A percentile compares a stretch with the other conserved stretches of the same genome.
phyloP scores from a whole-genome alignment of 345 rosid species.

The Citrus glauca region DNA sequence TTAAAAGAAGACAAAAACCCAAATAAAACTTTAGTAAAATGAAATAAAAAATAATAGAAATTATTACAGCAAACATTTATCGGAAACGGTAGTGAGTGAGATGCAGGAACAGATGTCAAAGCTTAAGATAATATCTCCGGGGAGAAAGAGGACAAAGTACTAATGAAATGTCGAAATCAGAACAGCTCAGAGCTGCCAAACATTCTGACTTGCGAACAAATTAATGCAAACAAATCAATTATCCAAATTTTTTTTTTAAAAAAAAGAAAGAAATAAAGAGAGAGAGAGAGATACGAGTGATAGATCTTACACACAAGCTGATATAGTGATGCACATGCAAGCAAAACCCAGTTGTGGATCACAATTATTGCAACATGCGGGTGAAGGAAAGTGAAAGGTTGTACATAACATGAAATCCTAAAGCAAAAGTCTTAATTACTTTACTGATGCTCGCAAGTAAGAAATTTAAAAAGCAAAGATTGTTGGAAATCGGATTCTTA shows the following conservation, averaged over 20 bases:
- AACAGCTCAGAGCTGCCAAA: slow-evolving; percentile 24
- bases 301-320: slow-evolving; percentile 11
- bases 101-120: slow-evolving; percentile 13
- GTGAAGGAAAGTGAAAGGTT: not conserved
- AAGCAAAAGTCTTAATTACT: not conserved
- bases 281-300: too few species aligned
- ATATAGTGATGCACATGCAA: not conserved
- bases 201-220: too few species aligned
- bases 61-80: not conserved
- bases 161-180: slow-evolving; percentile 28
- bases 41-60: too few species aligned
- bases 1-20: not conserved
- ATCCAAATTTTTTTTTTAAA: too few species aligned
- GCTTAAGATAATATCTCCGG: not conserved
- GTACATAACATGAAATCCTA: not conserved
- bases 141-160: not conserved
- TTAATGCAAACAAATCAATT: too few species aligned
- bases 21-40: too few species aligned
- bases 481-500: slow-evolving; percentile 2
- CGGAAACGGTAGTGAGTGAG: too few species aligned
- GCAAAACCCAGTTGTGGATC: slow-evolving; percentile 10
- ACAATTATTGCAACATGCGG: not conserved
- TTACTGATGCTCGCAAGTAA: not conserved
- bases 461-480: not conserved
- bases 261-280: too few species aligned